These are phyloP conservation scores for Hyphopichia wangnamkhiaoensis DNA, from an alignment of 1,139 yeast genomes.

Conservation along the genomic window DNA sequence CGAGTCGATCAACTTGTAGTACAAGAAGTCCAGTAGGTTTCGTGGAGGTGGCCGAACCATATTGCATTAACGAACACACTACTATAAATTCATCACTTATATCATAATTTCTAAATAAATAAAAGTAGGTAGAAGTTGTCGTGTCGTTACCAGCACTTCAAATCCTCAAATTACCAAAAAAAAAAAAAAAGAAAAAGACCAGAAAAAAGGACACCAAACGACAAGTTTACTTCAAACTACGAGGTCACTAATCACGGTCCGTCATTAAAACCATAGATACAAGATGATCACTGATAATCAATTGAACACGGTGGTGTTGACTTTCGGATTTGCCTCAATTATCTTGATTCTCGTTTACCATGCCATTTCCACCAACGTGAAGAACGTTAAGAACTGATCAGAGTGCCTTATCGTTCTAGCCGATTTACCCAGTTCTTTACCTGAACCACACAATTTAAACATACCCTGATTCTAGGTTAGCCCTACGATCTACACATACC, in stretches of 20 bases:
- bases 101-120: not conserved
- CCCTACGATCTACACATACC: too few species aligned
- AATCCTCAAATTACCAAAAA: too few species aligned
- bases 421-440: too few species aligned
- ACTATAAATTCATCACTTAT: not conserved
- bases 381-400: constrained; percentile 12
- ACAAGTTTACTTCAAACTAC: too few species aligned
- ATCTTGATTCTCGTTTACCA: constrained; percentile 73
- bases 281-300: constrained; percentile 81
- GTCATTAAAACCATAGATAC: too few species aligned
- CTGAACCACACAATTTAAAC: too few species aligned
- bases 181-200: not conserved
- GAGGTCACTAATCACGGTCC: too few species aligned
- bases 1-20: constrained; percentile 53
- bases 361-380: constrained; percentile 47
- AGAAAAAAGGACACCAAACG: not conserved
- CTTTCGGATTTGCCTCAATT: constrained; percentile 76
- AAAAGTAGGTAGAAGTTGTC: not conserved
- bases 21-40: constrained; percentile 51
- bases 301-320: constrained; percentile 69
- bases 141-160: too few species aligned
- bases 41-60: constrained; percentile 26
- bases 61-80: not conserved
- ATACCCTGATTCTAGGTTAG: too few species aligned
- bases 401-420: too few species aligned